A percentile compares a stretch with the other conserved stretches of the same genome.
Conservation (phyloP, 192 early-diverging fungal species). For the Backusella mclennaniae region DNA sequence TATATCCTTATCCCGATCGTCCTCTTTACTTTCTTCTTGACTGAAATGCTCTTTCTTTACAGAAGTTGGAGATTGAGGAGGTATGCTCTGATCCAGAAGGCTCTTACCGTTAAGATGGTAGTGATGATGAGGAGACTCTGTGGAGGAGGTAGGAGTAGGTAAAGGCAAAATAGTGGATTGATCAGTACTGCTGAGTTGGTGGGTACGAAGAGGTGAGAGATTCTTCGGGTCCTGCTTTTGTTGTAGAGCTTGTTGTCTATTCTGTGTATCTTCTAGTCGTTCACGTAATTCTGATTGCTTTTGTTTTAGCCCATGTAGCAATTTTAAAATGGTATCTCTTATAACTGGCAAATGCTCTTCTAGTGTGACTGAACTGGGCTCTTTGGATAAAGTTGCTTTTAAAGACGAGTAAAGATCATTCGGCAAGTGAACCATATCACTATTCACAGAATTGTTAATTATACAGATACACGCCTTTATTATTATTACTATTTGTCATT, state of each 20-base stretch:
- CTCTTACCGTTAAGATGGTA: background rate
- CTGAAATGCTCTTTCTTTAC: background rate
- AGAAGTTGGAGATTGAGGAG: background rate
- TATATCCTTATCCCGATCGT: background rate
- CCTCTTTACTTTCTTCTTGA: background rate
- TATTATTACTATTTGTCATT: background rate
- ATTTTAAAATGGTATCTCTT: slow-evolving; percentile 47
- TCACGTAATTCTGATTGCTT: slow-evolving; percentile 51
- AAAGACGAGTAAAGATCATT: background rate
- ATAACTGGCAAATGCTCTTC: slow-evolving; percentile 54
- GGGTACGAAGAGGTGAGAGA: background rate
- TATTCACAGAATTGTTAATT: background rate
- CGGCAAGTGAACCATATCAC: slow-evolving; percentile 8
- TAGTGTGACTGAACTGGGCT: slow-evolving; percentile 25
- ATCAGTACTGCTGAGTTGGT: background rate
- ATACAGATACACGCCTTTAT: background rate
- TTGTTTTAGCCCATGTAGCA: slow-evolving; percentile 50
- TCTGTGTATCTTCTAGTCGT: slow-evolving; percentile 1
- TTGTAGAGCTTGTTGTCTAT: background rate
- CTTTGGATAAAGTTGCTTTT: background rate
- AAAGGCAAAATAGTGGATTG: background rate
- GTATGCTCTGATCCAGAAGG: background rate
- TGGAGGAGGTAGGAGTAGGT: slow-evolving; percentile 9
- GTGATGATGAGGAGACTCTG: background rate
- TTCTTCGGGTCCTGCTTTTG: background rate